These are phyloP conservation scores for Phytophthora constricta DNA, from an alignment of 352 stramenopile genomes.

Conservation along the genomic window DNA sequence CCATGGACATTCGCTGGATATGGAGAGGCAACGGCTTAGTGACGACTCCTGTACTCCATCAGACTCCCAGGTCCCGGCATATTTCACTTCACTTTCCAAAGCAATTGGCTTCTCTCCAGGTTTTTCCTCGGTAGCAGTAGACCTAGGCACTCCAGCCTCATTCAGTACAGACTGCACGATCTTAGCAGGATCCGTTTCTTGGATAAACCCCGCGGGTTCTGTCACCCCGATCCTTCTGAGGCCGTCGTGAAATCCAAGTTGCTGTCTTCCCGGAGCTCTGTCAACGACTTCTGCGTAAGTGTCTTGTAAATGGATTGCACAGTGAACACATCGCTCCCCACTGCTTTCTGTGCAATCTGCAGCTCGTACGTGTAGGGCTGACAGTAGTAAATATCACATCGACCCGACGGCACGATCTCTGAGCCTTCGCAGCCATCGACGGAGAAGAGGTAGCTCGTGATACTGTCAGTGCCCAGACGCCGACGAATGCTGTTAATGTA, in stretches of 20 bases:
- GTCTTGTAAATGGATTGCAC: conserved; percentile 53
- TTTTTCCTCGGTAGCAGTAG: neutral
- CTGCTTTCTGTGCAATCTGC: conserved; percentile 41
- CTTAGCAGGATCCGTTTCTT: neutral
- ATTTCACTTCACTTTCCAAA: conserved; percentile 19
- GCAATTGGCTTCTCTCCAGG: conserved; percentile 16
- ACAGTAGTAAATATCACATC: conserved; percentile 55
- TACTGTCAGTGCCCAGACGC: conserved; percentile 16
- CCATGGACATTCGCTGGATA: neutral
- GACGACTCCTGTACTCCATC: neutral
- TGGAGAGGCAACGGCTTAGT: conserved; percentile 11
- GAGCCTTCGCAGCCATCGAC: conserved; percentile 45
- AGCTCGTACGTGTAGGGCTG: conserved; percentile 54
- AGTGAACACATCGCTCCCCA: conserved; percentile 34
- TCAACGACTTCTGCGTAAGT: conserved; percentile 40
- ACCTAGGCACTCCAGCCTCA: too few species aligned
- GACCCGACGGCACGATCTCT: conserved; percentile 35
- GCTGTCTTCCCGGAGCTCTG: conserved; percentile 36
- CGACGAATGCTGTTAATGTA: conserved; percentile 44
- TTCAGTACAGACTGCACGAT: too few species aligned
- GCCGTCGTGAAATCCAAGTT: conserved; percentile 41
- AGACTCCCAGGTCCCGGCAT: conserved; percentile 2
- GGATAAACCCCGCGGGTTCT: too few species aligned
- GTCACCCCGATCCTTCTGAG: neutral
- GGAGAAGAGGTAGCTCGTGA: conserved; percentile 42